phyloP scores from a whole-genome alignment of 164 flowering plant species.

The Buxus sempervirens region DNA sequence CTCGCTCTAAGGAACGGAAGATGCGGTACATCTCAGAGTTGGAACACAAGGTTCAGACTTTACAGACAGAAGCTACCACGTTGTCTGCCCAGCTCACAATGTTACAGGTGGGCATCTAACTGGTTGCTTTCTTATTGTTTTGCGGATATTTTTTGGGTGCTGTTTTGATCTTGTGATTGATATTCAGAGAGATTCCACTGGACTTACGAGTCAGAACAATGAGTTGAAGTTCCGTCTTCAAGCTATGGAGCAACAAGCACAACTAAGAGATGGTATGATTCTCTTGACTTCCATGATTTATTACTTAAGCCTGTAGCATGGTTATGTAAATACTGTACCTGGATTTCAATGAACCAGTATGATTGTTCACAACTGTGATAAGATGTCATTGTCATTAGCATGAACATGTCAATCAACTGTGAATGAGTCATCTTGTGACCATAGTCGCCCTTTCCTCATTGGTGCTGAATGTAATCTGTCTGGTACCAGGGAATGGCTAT shows the following conservation, averaged over 20 bases:
- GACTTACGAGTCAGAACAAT: conserved; percentile 50
- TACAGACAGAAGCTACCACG: conserved; percentile 96
- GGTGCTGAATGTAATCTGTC: too few relatives aligned
- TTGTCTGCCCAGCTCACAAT: conserved; percentile 90
- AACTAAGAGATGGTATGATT: conserved; percentile 52
- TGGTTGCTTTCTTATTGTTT: not conserved
- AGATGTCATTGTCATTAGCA: too few relatives aligned
- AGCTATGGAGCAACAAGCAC: conserved; percentile 67
- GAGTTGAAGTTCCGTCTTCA: conserved; percentile 62
- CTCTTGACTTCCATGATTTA: not conserved
- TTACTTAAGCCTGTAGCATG: not conserved
- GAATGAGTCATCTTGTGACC: too few relatives aligned
- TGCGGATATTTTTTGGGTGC: not conserved
- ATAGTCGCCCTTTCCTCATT: too few relatives aligned
- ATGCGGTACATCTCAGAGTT: conserved; percentile 91
- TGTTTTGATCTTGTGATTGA: not conserved
- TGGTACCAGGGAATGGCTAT: too few relatives aligned
- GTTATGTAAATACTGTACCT: not conserved
- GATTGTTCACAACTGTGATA: too few relatives aligned
- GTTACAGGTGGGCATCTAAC: conserved; percentile 57
- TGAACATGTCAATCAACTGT: too few relatives aligned
- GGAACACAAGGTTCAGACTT: conserved; percentile 96
- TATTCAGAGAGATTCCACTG: conserved; percentile 52
- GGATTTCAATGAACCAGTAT: not conserved
- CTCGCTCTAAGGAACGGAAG: conserved; percentile 95